phyloP scores from a whole-genome alignment of 2,329 filamentous ascomycete genomes.

The Corynespora cassiicola region DNA sequence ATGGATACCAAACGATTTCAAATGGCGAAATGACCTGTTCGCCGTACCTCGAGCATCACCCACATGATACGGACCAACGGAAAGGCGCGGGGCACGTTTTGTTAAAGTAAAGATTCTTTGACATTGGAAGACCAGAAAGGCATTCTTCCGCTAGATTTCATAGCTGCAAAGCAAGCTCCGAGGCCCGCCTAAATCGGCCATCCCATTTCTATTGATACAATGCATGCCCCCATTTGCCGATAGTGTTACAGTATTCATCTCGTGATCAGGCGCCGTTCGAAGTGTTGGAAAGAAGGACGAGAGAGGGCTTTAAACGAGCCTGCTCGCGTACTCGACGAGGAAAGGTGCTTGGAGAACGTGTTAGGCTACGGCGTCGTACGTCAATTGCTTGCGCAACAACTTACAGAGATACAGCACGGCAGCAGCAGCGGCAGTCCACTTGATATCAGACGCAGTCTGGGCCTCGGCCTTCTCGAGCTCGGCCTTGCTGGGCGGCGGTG shows the following conservation, averaged over 20 bases:
- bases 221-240: neutral
- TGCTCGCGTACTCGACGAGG: conserved; percentile 60
- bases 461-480: conserved; percentile 70
- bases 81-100: no score
- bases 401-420: conserved; percentile 79
- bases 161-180: no score
- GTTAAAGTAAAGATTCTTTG: no score
- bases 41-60: no score
- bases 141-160: no score
- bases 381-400: conserved; percentile 33
- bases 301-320: conserved; percentile 51
- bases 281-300: neutral
- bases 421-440: conserved; percentile 70
- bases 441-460: conserved; percentile 71
- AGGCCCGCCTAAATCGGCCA: conserved; percentile 1
- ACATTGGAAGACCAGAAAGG: no score
- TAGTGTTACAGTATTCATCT: neutral
- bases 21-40: conserved; percentile 5
- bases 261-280: neutral
- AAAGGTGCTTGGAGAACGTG: conserved; percentile 55
- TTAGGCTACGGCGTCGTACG: conserved; percentile 6
- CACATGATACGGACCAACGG: no score
- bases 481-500: conserved; percentile 72
- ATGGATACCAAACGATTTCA: conserved; percentile 8
- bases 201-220: conserved; percentile 14